Evolutionary conservation across 1,284 basidiomycete species (phyloP).

Genomic region (Rhodotorula sp.): DNA sequence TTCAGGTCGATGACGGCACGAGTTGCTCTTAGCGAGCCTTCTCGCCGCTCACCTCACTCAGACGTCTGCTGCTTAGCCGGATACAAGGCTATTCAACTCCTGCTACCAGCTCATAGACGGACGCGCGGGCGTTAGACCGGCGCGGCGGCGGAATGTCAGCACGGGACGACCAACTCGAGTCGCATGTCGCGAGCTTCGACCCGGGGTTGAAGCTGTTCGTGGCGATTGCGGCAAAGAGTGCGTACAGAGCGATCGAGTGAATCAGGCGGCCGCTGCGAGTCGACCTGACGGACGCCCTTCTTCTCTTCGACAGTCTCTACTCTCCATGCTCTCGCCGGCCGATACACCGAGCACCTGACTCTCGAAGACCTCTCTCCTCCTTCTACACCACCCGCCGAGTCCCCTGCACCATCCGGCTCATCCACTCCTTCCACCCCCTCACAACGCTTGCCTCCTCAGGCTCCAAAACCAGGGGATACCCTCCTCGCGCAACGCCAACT

Average conservation of each 20-base stretch:
- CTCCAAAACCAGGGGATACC: not conserved
- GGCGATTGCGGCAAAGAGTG: conserved; percentile 11
- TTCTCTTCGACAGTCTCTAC: conserved; percentile 14
- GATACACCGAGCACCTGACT: conserved; percentile 26
- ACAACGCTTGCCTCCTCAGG: not conserved
- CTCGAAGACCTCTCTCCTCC: conserved; percentile 22
- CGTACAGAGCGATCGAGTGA: not conserved
- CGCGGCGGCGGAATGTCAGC: no score
- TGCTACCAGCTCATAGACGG: no score
- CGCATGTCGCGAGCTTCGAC: conserved; percentile 13
- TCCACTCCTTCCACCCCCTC: not conserved
- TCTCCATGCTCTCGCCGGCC: conserved; percentile 14
- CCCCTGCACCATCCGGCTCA: not conserved
- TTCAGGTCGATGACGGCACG: no score
- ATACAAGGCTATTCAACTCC: no score
- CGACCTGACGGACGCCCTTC: not conserved
- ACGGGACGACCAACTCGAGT: conserved; percentile 14
- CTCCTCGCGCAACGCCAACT: conserved; percentile 16
- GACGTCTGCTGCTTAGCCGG: no score
- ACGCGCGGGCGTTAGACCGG: not conserved
- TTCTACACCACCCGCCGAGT: not conserved
- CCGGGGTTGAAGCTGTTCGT: conserved; percentile 10
- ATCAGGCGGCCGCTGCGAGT: not conserved
- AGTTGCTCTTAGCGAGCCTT: no score
- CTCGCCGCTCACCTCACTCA: no score